Evolutionary conservation across 768 basidiomycete species (phyloP), one percentile per base, ranked within the genome.

Genomic region (Russula compacta): DNA sequence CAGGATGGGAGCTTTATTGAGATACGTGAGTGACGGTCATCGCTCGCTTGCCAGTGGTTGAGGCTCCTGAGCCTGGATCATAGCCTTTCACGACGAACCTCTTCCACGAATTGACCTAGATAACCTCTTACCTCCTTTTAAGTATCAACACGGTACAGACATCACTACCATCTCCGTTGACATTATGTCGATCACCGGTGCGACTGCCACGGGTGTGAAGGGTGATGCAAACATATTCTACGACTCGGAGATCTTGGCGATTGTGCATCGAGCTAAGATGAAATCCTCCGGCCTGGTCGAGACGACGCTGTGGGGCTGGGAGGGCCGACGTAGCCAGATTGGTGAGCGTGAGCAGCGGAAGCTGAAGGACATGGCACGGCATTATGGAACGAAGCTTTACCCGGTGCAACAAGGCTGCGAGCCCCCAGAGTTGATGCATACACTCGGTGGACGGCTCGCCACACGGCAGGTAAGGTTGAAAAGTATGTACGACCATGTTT

Each of bases 251-350:
- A 73, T 83, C 8, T 73, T 91, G 19, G 82, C 80, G 1, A 76
- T 92, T 53, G 76, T 92, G 14, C 80, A 89, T 69, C 80, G 90
- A 14, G 78, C 74, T 24, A 92, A 91, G 71, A 80, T 80, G 0
- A 82, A 75, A 58, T 74, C 78, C n/a, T 83, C 72, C 38, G 85
- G 86, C 12, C 76, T 92, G 15, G 89, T 83, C 4, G 76, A 77
- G 29, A 90, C 85, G 6, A 79, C 77, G 21, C 79, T 92, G 17
- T 92, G 89, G 89, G 81, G 80, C 21, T 93, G 91, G 91, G 73
- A 75, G 17, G 91, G 91, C 0, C 81, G 77, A 56, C 75, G 75
- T 42, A 77, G 80, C 49, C 74, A 71, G 21, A 66, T 79, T 35
- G 81, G 81, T 1, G 83, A 86, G 51, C 75, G 73, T 49, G 91